Percentiles rank a stretch among this genome's conserved stretches.
These are phyloP conservation scores for Neonectria ditissima DNA, from an alignment of 2,329 filamentous ascomycete genomes.

Conservation along the genomic window DNA sequence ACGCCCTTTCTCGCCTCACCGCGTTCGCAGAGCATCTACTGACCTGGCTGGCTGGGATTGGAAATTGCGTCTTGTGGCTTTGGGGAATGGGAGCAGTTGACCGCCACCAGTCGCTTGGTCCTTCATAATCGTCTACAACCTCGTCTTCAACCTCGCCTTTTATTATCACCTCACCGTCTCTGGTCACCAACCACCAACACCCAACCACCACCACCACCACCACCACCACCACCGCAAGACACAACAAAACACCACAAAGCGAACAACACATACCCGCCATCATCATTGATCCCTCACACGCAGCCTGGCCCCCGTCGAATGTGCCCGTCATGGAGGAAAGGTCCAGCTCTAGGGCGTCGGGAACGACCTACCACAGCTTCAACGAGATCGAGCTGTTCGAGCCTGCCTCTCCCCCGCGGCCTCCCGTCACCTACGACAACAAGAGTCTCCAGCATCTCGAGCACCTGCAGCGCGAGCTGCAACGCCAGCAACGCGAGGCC, in stretches of 20 bases:
- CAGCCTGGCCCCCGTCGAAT: conserved; percentile 31
- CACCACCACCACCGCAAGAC: conserved; percentile 1
- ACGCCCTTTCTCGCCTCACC: conserved; percentile 37
- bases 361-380: conserved; percentile 67
- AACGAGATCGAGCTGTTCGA: conserved; percentile 62
- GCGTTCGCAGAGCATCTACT: conserved; percentile 25
- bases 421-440: conserved; percentile 40
- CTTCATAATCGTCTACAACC: conserved; percentile 8
- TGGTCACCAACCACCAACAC: neutral
- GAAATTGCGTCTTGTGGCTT: conserved; percentile 39
- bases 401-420: conserved; percentile 48
- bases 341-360: conserved; percentile 59
- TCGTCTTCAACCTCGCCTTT: neutral
- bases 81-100: conserved; percentile 30
- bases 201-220: neutral
- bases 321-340: conserved; percentile 48
- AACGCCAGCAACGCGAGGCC: conserved; percentile 38
- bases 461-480: conserved; percentile 37
- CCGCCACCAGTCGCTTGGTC: conserved; percentile 21
- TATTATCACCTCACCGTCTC: neutral
- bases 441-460: conserved; percentile 38
- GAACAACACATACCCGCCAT: neutral
- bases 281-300: neutral
- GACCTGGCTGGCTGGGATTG: conserved; percentile 40
- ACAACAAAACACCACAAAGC: neutral